Percentiles rank a stretch among this genome's conserved stretches.
Conservation (phyloP, 1,139 yeast species). For the Kodamaea suecica region DNA sequence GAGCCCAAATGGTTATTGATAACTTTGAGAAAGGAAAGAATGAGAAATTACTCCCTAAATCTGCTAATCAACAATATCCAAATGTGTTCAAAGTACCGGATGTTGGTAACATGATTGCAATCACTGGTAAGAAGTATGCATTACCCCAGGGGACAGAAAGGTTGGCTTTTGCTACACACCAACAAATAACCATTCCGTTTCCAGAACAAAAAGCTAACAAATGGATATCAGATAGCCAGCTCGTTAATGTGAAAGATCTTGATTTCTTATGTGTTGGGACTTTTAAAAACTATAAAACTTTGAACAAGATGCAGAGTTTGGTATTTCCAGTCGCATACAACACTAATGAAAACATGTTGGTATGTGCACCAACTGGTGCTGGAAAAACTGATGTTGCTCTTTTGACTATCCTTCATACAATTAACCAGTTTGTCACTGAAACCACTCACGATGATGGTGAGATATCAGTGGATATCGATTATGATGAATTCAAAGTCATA, state of each 20-base stretch:
- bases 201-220: constrained; percentile 49
- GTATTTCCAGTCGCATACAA: constrained; percentile 91
- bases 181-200: constrained; percentile 81
- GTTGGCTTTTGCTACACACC: constrained; percentile 58
- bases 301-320: constrained; percentile 88
- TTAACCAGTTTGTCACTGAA: constrained; percentile 62
- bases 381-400: constrained; percentile 98
- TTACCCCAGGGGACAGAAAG: constrained; percentile 83
- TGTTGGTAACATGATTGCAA: constrained; percentile 63
- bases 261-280: constrained; percentile 84
- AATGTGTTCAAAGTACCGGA: constrained; percentile 80
- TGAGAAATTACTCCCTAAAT: constrained; percentile 47
- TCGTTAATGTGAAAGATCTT: constrained; percentile 58
- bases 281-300: constrained; percentile 68
- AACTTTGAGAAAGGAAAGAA: constrained; percentile 53
- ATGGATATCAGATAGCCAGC: constrained; percentile 50
- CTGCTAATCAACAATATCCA: constrained; percentile 61
- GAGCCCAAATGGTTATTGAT: constrained; percentile 53
- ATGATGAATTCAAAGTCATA: constrained; percentile 82
- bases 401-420: constrained; percentile 74
- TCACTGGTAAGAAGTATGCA: constrained; percentile 75
- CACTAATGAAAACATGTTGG: constrained; percentile 91
- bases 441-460: constrained; percentile 45
- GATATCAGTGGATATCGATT: constrained; percentile 60
- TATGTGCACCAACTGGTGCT: constrained; percentile 99